These are phyloP conservation scores for Anisodus acutangulus DNA, from an alignment of 257 asterid species.

Conservation along the genomic window DNA sequence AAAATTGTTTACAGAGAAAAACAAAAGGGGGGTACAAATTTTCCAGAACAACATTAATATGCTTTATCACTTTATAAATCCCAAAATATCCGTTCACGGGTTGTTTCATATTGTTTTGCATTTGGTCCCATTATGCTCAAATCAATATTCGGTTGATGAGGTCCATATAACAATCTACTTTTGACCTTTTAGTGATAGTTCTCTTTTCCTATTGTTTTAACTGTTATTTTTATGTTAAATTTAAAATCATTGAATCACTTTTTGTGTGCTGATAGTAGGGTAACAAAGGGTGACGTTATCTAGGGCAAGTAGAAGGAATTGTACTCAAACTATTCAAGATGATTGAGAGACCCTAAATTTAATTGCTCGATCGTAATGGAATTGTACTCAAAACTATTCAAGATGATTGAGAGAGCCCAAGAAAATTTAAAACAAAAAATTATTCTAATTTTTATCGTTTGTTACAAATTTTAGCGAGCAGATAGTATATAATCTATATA, in stretches of 20 bases:
- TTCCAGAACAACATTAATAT: background rate
- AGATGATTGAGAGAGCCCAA: background rate
- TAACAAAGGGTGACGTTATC: background rate
- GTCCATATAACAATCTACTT: background rate
- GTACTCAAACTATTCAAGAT: background rate
- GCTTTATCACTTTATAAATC: slow-evolving; percentile 23
- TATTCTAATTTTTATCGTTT: too few relatives aligned
- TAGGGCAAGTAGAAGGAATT: background rate
- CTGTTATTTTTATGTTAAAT: background rate
- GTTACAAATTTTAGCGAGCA: too few relatives aligned
- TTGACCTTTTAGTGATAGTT: background rate
- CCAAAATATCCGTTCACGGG: slow-evolving; percentile 50
- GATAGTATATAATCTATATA: too few relatives aligned
- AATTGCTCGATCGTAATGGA: background rate
- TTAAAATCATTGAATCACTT: background rate
- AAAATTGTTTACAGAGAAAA: background rate
- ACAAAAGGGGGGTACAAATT: background rate
- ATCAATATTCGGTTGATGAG: background rate
- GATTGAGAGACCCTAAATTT: background rate
- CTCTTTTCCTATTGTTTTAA: background rate
- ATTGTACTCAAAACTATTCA: background rate
- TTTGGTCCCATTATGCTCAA: slow-evolving; percentile 30
- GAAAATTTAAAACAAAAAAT: too few relatives aligned
- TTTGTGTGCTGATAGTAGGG: background rate
- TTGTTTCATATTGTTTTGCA: slow-evolving; percentile 24